Percentiles rank a stretch among this genome's conserved stretches.
Evolutionary conservation across 108 stramenopile species (phyloP).

Genomic region (Seminavis robusta): DNA sequence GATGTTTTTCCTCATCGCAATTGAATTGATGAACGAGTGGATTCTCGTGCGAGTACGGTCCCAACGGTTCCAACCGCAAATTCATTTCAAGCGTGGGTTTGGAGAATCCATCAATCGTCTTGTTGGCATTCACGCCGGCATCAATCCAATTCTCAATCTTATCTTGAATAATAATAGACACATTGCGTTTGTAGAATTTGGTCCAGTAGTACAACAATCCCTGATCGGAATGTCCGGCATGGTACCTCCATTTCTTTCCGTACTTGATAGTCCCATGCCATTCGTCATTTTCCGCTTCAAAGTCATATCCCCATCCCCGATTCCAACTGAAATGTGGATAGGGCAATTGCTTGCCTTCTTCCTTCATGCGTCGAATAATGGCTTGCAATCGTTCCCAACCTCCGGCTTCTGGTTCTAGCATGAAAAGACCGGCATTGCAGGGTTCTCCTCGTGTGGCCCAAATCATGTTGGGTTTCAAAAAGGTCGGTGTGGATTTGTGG

Average conservation of each 20-base stretch:
- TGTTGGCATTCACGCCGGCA: constrained; percentile 1
- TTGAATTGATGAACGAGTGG: background rate
- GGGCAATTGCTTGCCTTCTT: constrained; percentile 17
- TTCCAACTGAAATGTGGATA: constrained; percentile 37
- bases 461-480: constrained; percentile 30
- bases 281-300: background rate
- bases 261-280: background rate
- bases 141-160: constrained; percentile 13
- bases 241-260: constrained; percentile 23
- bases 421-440: constrained; percentile 40
- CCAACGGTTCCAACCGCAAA: background rate
- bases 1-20: background rate
- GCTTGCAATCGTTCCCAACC: background rate
- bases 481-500: no score
- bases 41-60: no score
- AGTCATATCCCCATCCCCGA: constrained; percentile 25
- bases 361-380: background rate
- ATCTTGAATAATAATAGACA: constrained; percentile 12
- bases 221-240: constrained; percentile 35
- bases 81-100: background rate
- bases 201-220: constrained; percentile 35
- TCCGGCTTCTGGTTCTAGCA: constrained; percentile 22
- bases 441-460: constrained; percentile 31
- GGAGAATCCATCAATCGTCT: background rate
- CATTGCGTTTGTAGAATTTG: constrained; percentile 21